Conservation (phyloP, 2,329 filamentous ascomycete species). For the Aspergillus sojae region DNA sequence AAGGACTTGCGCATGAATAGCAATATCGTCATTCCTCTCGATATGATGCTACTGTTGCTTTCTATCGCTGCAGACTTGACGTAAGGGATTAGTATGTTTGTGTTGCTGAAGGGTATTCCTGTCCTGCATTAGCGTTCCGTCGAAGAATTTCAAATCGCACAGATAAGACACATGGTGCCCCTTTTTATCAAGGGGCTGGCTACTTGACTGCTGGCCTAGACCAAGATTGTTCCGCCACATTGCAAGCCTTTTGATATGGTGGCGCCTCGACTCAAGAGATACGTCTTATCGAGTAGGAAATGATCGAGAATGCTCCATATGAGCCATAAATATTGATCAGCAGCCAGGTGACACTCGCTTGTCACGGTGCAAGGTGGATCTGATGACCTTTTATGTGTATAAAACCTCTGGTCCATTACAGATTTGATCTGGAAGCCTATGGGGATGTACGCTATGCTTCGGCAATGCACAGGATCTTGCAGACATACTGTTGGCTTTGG, state of each 20-base stretch:
- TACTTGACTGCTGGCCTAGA: not conserved
- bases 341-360: not conserved
- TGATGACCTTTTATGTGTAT: not conserved
- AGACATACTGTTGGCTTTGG: not conserved
- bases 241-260: not conserved
- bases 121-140: not conserved
- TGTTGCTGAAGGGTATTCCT: not conserved
- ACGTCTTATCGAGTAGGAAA: not conserved
- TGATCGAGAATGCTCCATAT: not conserved
- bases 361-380: not conserved
- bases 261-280: not conserved
- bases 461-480: not conserved
- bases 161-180: not conserved
- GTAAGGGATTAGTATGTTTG: conserved; percentile 1
- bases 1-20: conserved; percentile 1
- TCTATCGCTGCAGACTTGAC: not conserved
- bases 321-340: not conserved
- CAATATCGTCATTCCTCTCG: not conserved
- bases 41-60: conserved; percentile 7
- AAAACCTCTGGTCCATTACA: not conserved
- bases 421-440: not conserved
- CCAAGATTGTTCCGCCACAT: not conserved
- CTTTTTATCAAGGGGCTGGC: conserved; percentile 1
- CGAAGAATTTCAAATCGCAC: not conserved
- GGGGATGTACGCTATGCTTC: not conserved